Base-by-base conservation (phyloP, 2,329 filamentous ascomycete species). In the Pseudogymnoascus sp. region DNA sequence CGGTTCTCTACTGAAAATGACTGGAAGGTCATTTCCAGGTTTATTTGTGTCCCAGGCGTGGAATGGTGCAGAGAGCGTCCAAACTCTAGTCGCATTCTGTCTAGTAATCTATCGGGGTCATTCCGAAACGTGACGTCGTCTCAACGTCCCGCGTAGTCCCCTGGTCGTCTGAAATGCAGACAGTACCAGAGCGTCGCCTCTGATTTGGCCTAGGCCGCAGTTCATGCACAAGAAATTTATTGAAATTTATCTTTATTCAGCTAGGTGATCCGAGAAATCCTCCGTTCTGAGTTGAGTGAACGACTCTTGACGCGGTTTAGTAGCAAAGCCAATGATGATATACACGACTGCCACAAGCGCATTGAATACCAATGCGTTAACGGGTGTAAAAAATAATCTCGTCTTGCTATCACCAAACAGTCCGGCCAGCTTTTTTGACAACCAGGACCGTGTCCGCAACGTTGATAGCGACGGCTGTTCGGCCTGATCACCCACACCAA, bases 321-420 rank as follows among this genome's bases (percentile, higher is more conserved):
- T 25, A 25, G 23, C 23, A 25, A 25, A 25, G 23, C 23, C 28
- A 53, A 31, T 96, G 21, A 99, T n/a, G n/a, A n/a, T n/a, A n/a
- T n/a, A n/a, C n/a, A n/a, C n/a, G n/a, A n/a, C n/a, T n/a, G n/a
- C n/a, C n/a, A n/a, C 78, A 3, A 78, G 68, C 42, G 83, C 83
- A 75, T 99, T 99, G 69, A 97, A 85, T 1, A 89, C 72, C 77
- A 97, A 90, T 5, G 95, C 95, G 69, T 93, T 89, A 67, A 97
- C 88, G n/a, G 95, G 95, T 0, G 95, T 99, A 78, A 89, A 95
- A 75, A 96, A 96, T 61, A 97, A 83, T 3, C 89, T 89, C 2
- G 86, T 86, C 61, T 91, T 84, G 62, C 87, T 88, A 70, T 96
- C 93, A n/a, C 89, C 90, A 36, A 93, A 80, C 56, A 88, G 73